A percentile compares a stretch with the other conserved stretches of the same genome.
phyloP scores from a whole-genome alignment of 2,329 filamentous ascomycete genomes.

The Penicillium sp. region DNA sequence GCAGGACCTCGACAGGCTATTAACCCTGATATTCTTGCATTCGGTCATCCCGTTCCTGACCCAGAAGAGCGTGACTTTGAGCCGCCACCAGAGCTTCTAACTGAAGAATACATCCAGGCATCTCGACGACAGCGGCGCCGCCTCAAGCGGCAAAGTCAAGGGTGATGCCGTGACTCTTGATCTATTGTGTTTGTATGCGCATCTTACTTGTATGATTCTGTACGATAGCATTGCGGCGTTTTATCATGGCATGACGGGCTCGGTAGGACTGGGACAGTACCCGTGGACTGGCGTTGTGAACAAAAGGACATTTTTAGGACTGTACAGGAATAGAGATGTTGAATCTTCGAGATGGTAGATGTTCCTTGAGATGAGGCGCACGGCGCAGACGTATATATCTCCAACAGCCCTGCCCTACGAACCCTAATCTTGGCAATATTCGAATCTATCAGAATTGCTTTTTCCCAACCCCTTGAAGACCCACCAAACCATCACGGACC shows the following conservation, averaged over 20 bases:
- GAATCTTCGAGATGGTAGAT: no score
- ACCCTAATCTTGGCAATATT: no score
- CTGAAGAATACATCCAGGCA: conserved; percentile 39
- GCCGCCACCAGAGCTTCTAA: conserved; percentile 58
- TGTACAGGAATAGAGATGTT: no score
- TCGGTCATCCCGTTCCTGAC: conserved; percentile 75
- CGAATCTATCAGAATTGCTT: no score
- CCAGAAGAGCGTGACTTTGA: conserved; percentile 65
- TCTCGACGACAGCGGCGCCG: conserved; percentile 37
- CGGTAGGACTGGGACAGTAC: no score
- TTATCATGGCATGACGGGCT: conserved; percentile 7
- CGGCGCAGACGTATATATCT: no score
- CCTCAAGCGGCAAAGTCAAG: conserved; percentile 30
- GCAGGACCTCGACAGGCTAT: conserved; percentile 56
- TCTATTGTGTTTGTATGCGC: background rate
- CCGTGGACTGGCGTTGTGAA: no score
- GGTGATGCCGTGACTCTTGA: conserved; percentile 4
- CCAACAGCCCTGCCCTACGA: no score
- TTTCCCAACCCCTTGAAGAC: no score
- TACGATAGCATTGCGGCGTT: conserved; percentile 19
- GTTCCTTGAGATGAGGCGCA: no score
- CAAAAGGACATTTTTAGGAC: no score
- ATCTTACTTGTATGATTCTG: conserved; percentile 6
- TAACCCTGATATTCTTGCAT: conserved; percentile 59
- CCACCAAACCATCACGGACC: no score